Base-by-base conservation (phyloP, 208 protist species). In the Wallacemonas sp. region DNA sequence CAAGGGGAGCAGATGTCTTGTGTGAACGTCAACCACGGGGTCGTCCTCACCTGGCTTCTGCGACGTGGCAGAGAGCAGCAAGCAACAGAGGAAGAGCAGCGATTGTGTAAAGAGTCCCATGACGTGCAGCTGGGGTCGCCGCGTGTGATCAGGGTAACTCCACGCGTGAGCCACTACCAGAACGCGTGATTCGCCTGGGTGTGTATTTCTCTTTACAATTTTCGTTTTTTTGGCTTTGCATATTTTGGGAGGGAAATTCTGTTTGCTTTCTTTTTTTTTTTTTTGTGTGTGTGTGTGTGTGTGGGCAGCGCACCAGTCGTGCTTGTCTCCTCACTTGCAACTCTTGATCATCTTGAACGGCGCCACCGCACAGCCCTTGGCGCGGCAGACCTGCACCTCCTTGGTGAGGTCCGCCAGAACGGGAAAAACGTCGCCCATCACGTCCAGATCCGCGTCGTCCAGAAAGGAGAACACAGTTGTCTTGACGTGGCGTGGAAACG, bases 401-500 rank as follows among this genome's bases (percentile, higher is more conserved):
- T 70, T 49, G 2, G 72, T 61, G 16, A 92, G 67, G 20, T 86
- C 72, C 23, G 52, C 61, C 54, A 91, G 61, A 1, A 74, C 62
- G 0, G 80, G 82, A 54, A 94, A 89, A 5, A 87, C 72, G 25
- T 39, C 44, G n/a, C 46, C 64, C 39, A 91, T 48, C 16, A 14
- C 31, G 23, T 31, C 44, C 3, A 94, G 61, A 18, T 84, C 82
- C 32, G 42, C 71, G 10, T 76, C 72, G 4, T 54, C 48, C 8
- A 91, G 61, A 46, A 72, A 89, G n/a, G 72, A 79, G 38, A 88
- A 82, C 3, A 94, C 61, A 1, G 59, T 61, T 2, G 65, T 46
- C 70, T 88, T 86, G n/a, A 87, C 77, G 20, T 67, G 26, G 7
- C 82, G 63, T 11, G 85, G 85, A 32, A 92, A 90, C 20, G 76